Percentiles rank a stretch among this genome's conserved stretches.
Conservation (phyloP, 768 basidiomycete species). For the Ramaria sp. region DNA sequence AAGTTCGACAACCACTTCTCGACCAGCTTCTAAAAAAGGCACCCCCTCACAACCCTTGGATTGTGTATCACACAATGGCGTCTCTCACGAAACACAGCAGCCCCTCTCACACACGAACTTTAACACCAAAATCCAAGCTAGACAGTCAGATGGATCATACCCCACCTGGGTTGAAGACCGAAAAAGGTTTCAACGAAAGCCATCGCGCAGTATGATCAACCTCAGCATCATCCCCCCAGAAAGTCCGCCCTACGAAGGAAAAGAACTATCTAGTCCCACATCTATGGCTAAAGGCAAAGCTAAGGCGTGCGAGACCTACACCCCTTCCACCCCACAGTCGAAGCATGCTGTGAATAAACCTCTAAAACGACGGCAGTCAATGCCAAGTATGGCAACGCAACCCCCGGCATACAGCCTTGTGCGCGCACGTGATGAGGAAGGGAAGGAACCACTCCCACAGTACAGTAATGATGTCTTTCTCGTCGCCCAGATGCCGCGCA, state of each 20-base stretch:
- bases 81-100: not conserved
- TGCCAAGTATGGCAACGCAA: slow-evolving; percentile 6
- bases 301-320: not conserved
- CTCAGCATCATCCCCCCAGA: not conserved
- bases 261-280: too few species aligned
- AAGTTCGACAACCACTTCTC: not conserved
- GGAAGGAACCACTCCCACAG: slow-evolving; percentile 61
- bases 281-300: not conserved
- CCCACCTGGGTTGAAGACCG: not conserved
- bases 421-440: slow-evolving; percentile 64
- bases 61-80: not conserved
- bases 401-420: slow-evolving; percentile 18
- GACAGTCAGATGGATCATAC: not conserved
- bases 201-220: slow-evolving; percentile 8
- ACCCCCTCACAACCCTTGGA: not conserved
- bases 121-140: not conserved
- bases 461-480: slow-evolving; percentile 82
- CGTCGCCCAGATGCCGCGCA: slow-evolving; percentile 71
- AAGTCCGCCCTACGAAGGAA: not conserved
- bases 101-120: not conserved
- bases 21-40: not conserved
- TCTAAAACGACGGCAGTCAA: slow-evolving; percentile 4
- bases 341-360: not conserved
- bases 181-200: not conserved
- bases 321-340: not conserved